Percentiles rank a stretch among this genome's conserved stretches.
Evolutionary conservation across 441 rosid genomes (phyloP).

Genomic region (Metrosideros polymorpha): DNA sequence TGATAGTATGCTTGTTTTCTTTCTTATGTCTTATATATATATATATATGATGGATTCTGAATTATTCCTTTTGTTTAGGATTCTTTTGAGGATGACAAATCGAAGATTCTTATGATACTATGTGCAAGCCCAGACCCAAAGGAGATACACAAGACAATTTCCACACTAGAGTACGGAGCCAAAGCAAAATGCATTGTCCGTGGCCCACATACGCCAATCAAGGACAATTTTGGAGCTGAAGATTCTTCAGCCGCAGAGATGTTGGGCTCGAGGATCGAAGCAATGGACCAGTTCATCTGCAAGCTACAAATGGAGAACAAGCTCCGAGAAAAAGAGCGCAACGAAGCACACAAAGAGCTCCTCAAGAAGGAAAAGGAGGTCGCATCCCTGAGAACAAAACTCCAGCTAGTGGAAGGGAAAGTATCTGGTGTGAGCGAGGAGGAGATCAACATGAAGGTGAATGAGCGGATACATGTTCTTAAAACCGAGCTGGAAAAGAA

Average conservation of each 20-base stretch:
- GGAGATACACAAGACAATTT: constrained; percentile 88
- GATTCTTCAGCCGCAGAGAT: constrained; percentile 50
- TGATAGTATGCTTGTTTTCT: neutral
- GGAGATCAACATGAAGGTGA: constrained; percentile 67
- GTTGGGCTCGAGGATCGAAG: constrained; percentile 69
- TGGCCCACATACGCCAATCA: constrained; percentile 67
- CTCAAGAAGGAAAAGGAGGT: constrained; percentile 79
- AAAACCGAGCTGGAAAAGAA: constrained; percentile 63
- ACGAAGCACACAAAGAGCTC: constrained; percentile 65
- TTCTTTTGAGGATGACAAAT: constrained; percentile 94
- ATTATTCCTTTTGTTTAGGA: constrained; percentile 36
- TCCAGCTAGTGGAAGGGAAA: constrained; percentile 36
- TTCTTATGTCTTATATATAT: neutral
- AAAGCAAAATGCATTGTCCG: constrained; percentile 95
- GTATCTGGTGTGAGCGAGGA: constrained; percentile 48
- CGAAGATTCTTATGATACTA: constrained; percentile 86
- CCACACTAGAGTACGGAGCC: constrained; percentile 96
- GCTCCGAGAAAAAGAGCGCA: constrained; percentile 64
- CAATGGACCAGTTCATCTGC: constrained; percentile 80
- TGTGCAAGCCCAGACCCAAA: constrained; percentile 98
- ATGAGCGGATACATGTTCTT: constrained; percentile 42
- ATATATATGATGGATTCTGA: neutral
- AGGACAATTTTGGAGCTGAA: constrained; percentile 51
- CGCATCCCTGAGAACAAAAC: constrained; percentile 42
- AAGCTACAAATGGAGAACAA: constrained; percentile 89